Base-by-base conservation (phyloP, 1,284 basidiomycete species). In the Chiua sp. region DNA sequence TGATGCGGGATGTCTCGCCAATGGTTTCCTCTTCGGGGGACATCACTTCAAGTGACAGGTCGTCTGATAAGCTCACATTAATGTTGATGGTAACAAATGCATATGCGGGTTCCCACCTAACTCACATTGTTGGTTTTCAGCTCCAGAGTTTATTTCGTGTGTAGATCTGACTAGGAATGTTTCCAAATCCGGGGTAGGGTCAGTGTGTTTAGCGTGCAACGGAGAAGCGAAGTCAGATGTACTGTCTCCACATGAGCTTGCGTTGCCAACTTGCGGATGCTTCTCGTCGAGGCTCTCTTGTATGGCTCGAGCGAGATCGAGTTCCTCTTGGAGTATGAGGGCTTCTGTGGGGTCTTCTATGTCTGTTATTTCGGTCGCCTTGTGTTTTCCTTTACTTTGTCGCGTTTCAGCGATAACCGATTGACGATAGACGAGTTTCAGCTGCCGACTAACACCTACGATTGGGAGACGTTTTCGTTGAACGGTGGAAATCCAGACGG, bases 241-340 rank as follows among this genome's bases (percentile, higher is more conserved):
- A n/a, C 42, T 32, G 18, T 47, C 60, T 37, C 48, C 18, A 39
- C 47, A 59, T 28, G 60, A 62, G 30, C 58, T 30, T 3, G 60
- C 57, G 18, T 11, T 53, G 57, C 55, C 32, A 61, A 85, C 86
- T 33, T 60, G 55, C 10, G 53, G 57, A 28, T 60, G 59, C 15
- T 50, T 49, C 22, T 57, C 47, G 30, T 79, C 71, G 58, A 95
- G 71, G 66, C 87, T 91, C 8, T 89, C 88, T 65, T 89, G 86
- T 56, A 95, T 90, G 13, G 92, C 93, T 26, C 82, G 82, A 13
- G 87, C 83, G 32, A 94, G 69, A 62, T 93, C 87, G 44, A 69
- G 51, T 51, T 77, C 74, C 65, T 83, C 78, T 59, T 75, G 68
- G 37, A 59, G 50, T 13, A 55, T 59, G 37, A 76, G 59, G 20